These are phyloP conservation scores for Calocera viscosa DNA, from an alignment of 768 basidiomycete species.

Conservation along the genomic window DNA sequence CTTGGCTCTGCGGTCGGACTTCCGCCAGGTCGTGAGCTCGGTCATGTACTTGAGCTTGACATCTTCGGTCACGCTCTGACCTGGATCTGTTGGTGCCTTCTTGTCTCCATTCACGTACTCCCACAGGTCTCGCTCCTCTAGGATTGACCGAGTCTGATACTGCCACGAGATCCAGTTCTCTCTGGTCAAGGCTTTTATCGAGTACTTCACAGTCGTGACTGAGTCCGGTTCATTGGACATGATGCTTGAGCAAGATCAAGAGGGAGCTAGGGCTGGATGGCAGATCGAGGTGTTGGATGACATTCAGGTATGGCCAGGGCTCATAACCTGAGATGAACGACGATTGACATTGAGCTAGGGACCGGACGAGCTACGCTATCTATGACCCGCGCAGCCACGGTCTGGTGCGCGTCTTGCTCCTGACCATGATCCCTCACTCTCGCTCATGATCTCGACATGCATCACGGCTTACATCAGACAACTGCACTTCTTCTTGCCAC, in stretches of 20 bases:
- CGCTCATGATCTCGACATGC: neutral
- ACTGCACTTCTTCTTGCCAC: too few relatives aligned
- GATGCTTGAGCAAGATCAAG: too few relatives aligned
- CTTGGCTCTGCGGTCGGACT: neutral
- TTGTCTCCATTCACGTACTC: neutral
- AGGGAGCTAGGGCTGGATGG: neutral
- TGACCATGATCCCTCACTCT: neutral
- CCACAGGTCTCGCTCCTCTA: neutral
- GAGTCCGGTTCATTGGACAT: neutral
- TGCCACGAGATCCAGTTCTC: neutral
- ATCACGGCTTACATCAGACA: too few relatives aligned
- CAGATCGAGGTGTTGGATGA: neutral
- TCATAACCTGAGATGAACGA: neutral
- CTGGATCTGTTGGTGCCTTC: neutral
- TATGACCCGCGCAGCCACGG: neutral
- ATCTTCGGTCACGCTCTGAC: neutral
- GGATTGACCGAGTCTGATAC: neutral
- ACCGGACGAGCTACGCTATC: neutral
- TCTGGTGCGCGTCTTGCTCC: neutral
- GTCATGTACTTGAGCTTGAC: neutral
- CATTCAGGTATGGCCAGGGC: neutral
- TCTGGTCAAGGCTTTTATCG: neutral
- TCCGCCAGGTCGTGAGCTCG: neutral
- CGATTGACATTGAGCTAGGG: neutral
- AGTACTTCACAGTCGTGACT: neutral